phyloP scores from a whole-genome alignment of 306 rosid species.

The Echinosophora koreensis region DNA sequence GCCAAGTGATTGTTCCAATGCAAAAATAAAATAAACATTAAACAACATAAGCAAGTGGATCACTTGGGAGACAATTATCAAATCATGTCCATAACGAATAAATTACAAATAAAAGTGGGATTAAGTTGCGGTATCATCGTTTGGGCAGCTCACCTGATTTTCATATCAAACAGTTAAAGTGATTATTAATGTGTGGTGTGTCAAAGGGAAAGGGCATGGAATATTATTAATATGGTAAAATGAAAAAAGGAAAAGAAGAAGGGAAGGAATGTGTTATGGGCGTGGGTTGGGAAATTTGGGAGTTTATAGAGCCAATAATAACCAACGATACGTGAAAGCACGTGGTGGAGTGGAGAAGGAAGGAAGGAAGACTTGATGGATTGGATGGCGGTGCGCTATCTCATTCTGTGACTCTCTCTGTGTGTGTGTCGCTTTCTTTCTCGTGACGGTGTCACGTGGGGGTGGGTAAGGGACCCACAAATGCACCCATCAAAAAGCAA shows the following conservation, averaged over 20 bases:
- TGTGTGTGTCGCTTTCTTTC: slow-evolving; percentile 52
- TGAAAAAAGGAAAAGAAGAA: too few relatives aligned
- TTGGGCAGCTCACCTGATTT: slow-evolving; percentile 18
- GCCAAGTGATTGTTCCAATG: neutral
- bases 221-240: neutral
- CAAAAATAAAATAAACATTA: neutral
- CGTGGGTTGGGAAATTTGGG: slow-evolving; percentile 31
- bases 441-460: slow-evolving; percentile 95
- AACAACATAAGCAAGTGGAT: slow-evolving; percentile 3
- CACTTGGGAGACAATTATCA: slow-evolving; percentile 8
- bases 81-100: neutral
- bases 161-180: neutral
- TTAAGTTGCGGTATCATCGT: neutral
- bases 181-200: neutral
- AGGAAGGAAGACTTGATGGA: slow-evolving; percentile 11
- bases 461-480: slow-evolving; percentile 60
- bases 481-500: slow-evolving; percentile 32
- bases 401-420: slow-evolving; percentile 37
- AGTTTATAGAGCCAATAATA: slow-evolving; percentile 11
- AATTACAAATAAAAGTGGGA: neutral
- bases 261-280: slow-evolving; percentile 31
- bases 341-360: slow-evolving; percentile 56
- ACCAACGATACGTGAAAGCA: slow-evolving; percentile 55
- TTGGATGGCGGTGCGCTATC: slow-evolving; percentile 52
- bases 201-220: neutral